Evolutionary conservation across 2,329 filamentous ascomycete species (phyloP), one percentile per base, ranked within the genome.

Genomic region (Chaetomiaceae sp.): DNA sequence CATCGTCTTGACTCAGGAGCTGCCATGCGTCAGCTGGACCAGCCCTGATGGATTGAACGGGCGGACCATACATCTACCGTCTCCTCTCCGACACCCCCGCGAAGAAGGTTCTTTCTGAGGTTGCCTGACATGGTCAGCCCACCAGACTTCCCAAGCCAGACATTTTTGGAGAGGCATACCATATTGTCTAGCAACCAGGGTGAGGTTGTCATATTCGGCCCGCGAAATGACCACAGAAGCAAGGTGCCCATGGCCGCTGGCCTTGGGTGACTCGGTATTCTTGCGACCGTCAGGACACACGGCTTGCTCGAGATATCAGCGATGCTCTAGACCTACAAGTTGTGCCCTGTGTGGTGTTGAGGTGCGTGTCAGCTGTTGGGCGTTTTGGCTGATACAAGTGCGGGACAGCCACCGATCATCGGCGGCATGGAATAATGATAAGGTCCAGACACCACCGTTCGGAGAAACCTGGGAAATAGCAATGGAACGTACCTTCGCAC

Each of bases 121-220:
- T 72, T 72, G n/a, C 61, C 73, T 75, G 58, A 23, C 38, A 12
- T 5, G 25, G 31, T 7, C 13, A 1, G 35, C 55, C 34, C 58
- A 51, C 31, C 16, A 20, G 16, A 16, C 16, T 17, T 13, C n/a
- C 10, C 12, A 25, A 12, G 7, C 10, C 14, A 37, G 17, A 40
- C 7, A 33, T n/a, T 12, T 5, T 7, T 30, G 13, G 34, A 23
- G 21, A 14, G 20, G 50, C 56, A 44, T 73, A 84, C 81, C 70
- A 62, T 82, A 84, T 65, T 83, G 74, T 53, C 69, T 71, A 44
- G 73, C 70, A 48, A 60, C 56, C 50, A 74, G 65, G 58, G 82
- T 72, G 54, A 89, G 71, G 43, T 65, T 66, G 44, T 83, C 75
- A 66, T 89, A 81, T 62, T 89, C 82, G 44, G 68, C 65, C 61